Evolutionary conservation across 208 protist genomes (phyloP), one percentile per base, ranked within the genome.

Genomic region (Leishmania mexicana): DNA sequence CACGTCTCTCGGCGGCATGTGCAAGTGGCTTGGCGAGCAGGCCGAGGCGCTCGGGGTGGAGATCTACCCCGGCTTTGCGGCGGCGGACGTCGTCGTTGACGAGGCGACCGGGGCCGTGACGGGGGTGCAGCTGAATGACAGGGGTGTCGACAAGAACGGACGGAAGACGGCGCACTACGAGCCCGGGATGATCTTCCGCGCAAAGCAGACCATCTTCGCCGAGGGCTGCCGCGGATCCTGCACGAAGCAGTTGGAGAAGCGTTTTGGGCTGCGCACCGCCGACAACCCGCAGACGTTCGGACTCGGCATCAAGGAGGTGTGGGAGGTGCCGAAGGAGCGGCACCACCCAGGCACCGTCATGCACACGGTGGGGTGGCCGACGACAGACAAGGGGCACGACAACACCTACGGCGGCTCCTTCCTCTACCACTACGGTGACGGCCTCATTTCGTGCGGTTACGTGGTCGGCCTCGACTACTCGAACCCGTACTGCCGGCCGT

Each of bases 381-480:
- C 98, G 31, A 93, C 82, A 21, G 89, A 92, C 80, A 94, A 94
- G 85, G 92, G 92, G 0, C 92, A 97, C 71, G 21, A 92, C 17
- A 90, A 95, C 74, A 99, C 98, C 3, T 99, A 99, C 85, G 98
- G 99, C 75, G 99, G 99, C 15, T 97, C 97, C 45, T 99, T 98
- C 79, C 83, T 99, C 42, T 99, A 99, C 86, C 99, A 99, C 88
- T 92, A 98, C 75, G 94, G 99, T 42, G 89, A 97, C 77, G 90
- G 94, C 53, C 81, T 96, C 24, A 85, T 99, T 10, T 89, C 94
- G 17, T 91, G 98, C 75, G 99, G 98, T 64, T 98, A 98, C 76
- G 99, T 99, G 28, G 88, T 99, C n/a, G 99, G 98, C 35, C 91
- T 99, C 11, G 99, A 99, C 86, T 99, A 99, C 87, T 83, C 72